These are phyloP conservation scores for Durio zibethinus DNA, from an alignment of 345 rosid species.

Conservation along the genomic window DNA sequence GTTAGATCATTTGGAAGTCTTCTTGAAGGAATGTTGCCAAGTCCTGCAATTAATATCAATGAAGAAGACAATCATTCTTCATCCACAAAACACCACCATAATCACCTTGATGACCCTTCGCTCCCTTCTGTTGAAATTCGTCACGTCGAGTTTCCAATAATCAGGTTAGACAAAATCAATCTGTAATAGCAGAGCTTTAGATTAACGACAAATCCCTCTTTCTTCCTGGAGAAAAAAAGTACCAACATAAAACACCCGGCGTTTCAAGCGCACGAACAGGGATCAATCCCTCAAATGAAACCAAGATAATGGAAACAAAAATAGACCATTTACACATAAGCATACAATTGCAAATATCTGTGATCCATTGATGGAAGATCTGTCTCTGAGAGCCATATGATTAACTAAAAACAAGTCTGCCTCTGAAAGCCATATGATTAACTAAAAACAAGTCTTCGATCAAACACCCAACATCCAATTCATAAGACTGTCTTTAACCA, in stretches of 20 bases:
- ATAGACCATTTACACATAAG: neutral
- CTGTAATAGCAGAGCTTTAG: neutral
- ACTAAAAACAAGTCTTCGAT: neutral
- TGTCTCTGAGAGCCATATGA: neutral
- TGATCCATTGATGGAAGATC: neutral
- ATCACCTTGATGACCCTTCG: conserved; percentile 15
- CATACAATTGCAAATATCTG: neutral
- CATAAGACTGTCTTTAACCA: conserved; percentile 12
- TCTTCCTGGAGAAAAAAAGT: neutral
- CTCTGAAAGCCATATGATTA: neutral
- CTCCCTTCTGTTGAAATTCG: conserved; percentile 29
- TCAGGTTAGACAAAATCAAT: neutral
- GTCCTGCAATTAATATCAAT: neutral
- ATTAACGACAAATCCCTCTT: neutral
- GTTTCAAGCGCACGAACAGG: neutral
- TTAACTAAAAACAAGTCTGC: neutral
- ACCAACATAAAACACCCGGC: neutral
- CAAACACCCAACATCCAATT: conserved; percentile 11
- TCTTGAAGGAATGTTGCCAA: conserved; percentile 41
- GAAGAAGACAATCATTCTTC: conserved; percentile 10
- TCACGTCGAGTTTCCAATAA: neutral
- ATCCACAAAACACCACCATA: conserved; percentile 8
- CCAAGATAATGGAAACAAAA: neutral
- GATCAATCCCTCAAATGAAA: neutral
- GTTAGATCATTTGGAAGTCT: conserved; percentile 49